A percentile compares a stretch with the other conserved stretches of the same genome.
Conservation (phyloP, 768 basidiomycete genomes). For the Zangia roseola region DNA sequence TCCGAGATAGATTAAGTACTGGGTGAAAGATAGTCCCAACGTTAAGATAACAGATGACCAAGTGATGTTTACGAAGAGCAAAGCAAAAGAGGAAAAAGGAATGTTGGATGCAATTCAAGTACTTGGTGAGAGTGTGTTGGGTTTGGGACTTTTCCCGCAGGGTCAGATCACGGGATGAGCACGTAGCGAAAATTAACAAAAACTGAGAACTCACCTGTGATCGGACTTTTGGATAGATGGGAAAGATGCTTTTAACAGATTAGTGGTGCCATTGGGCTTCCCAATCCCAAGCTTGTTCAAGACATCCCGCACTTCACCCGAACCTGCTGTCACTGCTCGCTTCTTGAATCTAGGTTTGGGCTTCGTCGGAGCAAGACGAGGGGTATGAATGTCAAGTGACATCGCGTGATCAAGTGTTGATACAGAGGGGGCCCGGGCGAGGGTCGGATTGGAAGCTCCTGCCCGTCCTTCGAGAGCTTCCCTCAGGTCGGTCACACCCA, state of each 20-base stretch:
- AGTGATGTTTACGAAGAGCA: constrained; percentile 2
- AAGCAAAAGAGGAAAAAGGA: constrained; percentile 8
- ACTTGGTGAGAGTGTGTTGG: constrained; percentile 11
- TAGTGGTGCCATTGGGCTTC: constrained; percentile 57
- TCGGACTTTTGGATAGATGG: constrained; percentile 49
- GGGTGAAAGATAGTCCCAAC: constrained; percentile 8
- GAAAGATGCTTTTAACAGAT: constrained; percentile 71
- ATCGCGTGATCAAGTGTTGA: constrained; percentile 74
- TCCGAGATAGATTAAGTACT: constrained; percentile 24
- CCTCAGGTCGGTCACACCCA: constrained; percentile 85
- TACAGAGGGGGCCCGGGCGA: constrained; percentile 67
- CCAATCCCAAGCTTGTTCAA: constrained; percentile 82
- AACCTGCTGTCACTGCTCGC: constrained; percentile 46
- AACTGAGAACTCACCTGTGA: constrained; percentile 34
- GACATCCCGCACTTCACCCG: constrained; percentile 78
- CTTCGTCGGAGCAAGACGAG: constrained; percentile 44
- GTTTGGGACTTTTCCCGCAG: constrained; percentile 13
- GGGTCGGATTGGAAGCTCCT: constrained; percentile 76
- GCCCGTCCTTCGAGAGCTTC: constrained; percentile 86
- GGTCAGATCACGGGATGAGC: constrained; percentile 6
- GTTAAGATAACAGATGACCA: constrained; percentile 12
- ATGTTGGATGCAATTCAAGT: constrained; percentile 13
- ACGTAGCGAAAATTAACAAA: neutral
- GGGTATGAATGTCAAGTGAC: constrained; percentile 41
- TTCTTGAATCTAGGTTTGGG: constrained; percentile 59